These are phyloP conservation scores for Dispira parvispora DNA, from an alignment of 192 early-diverging fungal genomes.

Conservation along the genomic window DNA sequence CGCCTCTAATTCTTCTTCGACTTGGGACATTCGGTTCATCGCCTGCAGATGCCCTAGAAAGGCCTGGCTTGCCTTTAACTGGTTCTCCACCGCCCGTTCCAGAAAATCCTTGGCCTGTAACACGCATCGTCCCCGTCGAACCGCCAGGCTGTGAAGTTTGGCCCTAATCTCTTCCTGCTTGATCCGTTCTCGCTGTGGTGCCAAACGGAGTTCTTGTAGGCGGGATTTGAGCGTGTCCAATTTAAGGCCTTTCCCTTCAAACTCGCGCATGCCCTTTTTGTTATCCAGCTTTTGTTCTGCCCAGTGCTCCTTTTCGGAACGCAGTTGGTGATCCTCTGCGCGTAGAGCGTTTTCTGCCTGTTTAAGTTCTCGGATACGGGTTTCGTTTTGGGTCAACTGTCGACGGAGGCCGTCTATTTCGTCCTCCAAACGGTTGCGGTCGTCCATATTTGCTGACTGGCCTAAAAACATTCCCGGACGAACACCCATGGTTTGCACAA, in stretches of 20 bases:
- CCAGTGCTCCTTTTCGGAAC: slow-evolving; percentile 18
- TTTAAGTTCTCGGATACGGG: slow-evolving; percentile 16
- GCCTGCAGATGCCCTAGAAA: slow-evolving; percentile 5
- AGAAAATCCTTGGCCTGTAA: slow-evolving; percentile 6
- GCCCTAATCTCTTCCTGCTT: not conserved
- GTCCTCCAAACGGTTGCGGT: slow-evolving; percentile 3
- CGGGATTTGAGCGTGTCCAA: slow-evolving; percentile 1
- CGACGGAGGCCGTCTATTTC: slow-evolving; percentile 14
- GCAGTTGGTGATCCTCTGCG: slow-evolving; percentile 15
- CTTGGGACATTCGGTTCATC: slow-evolving; percentile 12
- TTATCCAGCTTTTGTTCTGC: not conserved
- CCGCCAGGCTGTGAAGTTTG: slow-evolving; percentile 9
- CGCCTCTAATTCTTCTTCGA: slow-evolving; percentile 18
- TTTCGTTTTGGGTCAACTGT: slow-evolving; percentile 16
- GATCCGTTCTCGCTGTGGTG: not conserved
- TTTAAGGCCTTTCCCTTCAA: not conserved
- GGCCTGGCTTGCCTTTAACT: slow-evolving; percentile 5
- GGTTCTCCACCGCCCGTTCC: not conserved
- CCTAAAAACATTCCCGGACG: not conserved
- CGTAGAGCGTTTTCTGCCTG: slow-evolving; percentile 17
- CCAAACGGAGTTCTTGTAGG: not conserved
- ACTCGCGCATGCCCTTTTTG: not conserved
- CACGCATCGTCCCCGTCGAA: slow-evolving; percentile 12
- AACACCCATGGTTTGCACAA: not conserved
- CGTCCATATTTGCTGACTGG: slow-evolving; percentile 6